Percentiles rank a stretch among this genome's conserved stretches.
These are phyloP conservation scores for Cytospora paraplurivora DNA, from an alignment of 2,329 filamentous ascomycete species.

Conservation along the genomic window DNA sequence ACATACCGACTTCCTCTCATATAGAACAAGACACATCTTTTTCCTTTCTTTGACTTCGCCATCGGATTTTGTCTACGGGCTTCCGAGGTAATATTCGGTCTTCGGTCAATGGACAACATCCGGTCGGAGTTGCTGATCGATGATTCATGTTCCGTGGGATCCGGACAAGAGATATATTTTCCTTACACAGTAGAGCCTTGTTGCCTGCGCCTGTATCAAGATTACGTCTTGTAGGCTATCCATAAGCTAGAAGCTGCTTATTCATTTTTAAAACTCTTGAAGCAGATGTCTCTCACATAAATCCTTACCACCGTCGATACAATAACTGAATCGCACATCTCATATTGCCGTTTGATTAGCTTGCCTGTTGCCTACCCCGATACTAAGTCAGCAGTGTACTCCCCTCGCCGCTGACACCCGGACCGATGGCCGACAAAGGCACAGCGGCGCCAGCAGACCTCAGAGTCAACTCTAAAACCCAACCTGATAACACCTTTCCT, in stretches of 20 bases:
- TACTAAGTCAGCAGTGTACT: neutral
- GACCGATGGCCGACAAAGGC: conserved; percentile 24
- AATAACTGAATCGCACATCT: neutral
- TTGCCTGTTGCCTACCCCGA: neutral
- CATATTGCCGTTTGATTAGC: neutral
- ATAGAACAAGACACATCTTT: neutral
- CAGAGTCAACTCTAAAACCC: neutral
- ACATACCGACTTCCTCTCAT: neutral
- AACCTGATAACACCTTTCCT: neutral
- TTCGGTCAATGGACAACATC: conserved; percentile 2
- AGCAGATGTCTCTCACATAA: neutral
- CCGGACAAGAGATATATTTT: conserved; percentile 5
- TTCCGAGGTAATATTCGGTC: neutral
- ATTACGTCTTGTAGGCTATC: neutral
- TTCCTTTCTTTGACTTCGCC: neutral
- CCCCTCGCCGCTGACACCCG: conserved; percentile 3
- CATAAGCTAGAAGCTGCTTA: neutral
- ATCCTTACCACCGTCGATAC: neutral
- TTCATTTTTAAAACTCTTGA: neutral
- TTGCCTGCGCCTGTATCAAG: neutral
- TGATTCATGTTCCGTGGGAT: conserved; percentile 19
- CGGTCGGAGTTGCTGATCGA: conserved; percentile 2
- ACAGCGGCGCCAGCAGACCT: conserved; percentile 13
- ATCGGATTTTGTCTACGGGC: neutral
- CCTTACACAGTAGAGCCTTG: neutral